phyloP scores from a whole-genome alignment of 306 rosid genomes.

The Inga leiocalycina region DNA sequence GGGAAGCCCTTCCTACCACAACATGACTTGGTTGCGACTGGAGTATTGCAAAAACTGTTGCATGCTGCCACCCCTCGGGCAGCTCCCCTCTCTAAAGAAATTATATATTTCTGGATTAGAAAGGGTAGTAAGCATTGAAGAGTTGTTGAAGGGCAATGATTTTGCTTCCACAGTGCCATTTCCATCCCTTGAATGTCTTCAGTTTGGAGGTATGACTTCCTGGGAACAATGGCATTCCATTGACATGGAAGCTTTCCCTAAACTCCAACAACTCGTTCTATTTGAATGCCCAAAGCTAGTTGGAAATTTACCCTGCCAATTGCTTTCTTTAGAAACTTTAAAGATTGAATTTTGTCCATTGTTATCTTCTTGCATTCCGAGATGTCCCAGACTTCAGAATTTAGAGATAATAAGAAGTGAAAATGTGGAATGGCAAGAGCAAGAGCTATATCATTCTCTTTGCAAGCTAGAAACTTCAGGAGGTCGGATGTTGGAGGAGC shows the following conservation, averaged over 20 bases:
- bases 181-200: neutral
- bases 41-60: neutral
- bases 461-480: neutral
- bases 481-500: neutral
- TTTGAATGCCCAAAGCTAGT: neutral
- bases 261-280: neutral
- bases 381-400: neutral
- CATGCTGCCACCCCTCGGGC: constrained; percentile 26
- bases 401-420: neutral
- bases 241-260: constrained; percentile 16
- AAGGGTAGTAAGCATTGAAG: neutral
- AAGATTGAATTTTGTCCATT: accelerated
- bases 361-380: neutral
- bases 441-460: neutral
- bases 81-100: neutral
- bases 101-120: neutral
- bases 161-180: constrained; percentile 5
- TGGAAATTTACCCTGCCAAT: neutral
- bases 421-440: neutral
- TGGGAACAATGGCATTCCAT: constrained; percentile 11
- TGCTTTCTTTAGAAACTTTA: neutral
- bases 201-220: neutral
- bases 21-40: neutral
- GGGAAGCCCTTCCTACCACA: neutral
- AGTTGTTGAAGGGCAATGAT: constrained; percentile 3